These are phyloP conservation scores for Metarhizium brunneum DNA, from an alignment of 2,329 filamentous ascomycete species.

Conservation along the genomic window DNA sequence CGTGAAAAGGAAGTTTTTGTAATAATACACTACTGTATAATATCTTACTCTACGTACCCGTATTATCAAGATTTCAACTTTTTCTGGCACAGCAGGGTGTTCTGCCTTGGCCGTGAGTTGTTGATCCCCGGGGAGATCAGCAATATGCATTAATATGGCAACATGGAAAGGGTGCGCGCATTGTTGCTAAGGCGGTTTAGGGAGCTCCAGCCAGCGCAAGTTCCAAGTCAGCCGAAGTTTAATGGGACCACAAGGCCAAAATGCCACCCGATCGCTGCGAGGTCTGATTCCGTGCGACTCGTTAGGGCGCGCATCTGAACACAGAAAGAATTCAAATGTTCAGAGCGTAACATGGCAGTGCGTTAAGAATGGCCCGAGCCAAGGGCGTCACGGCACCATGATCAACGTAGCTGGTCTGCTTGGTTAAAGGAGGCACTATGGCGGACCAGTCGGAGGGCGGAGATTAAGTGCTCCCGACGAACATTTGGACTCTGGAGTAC, in stretches of 20 bases:
- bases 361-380: not conserved
- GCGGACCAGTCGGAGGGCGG: no score
- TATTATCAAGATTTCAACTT: not conserved
- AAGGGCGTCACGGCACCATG: not conserved
- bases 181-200: not conserved
- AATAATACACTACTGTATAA: slow-evolving; percentile 7
- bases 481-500: no score
- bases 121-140: no score
- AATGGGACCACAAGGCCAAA: no score
- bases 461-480: no score
- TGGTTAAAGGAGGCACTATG: no score
- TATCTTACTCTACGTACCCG: not conserved
- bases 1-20: slow-evolving; percentile 7
- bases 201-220: no score
- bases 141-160: no score
- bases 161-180: no score
- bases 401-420: no score
- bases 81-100: not conserved
- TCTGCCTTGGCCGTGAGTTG: no score
- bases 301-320: not conserved
- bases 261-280: not conserved
- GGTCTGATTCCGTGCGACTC: not conserved
- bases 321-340: not conserved
- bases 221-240: no score
- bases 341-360: not conserved